These are phyloP conservation scores for Neovahlkampfia damariscottae DNA, from an alignment of 78 protist genomes.

Conservation along the genomic window DNA sequence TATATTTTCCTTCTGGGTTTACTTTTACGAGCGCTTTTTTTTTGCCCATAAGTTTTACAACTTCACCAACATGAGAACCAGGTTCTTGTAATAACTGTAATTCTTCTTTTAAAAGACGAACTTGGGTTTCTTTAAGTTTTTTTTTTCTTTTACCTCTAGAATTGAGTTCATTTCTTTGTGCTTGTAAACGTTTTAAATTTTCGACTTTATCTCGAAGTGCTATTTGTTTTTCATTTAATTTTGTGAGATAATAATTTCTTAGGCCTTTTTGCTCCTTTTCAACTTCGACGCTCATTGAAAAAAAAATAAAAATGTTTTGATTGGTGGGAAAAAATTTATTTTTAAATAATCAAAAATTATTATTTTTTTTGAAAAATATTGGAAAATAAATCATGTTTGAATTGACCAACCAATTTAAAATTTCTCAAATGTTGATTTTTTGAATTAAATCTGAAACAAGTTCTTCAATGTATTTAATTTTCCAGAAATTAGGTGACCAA, in stretches of 20 bases:
- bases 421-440: too few relatives aligned
- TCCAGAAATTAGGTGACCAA: too few relatives aligned
- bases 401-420: too few relatives aligned
- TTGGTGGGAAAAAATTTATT: too few relatives aligned
- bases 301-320: too few relatives aligned
- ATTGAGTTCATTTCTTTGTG: slow-evolving; percentile 92
- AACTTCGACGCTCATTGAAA: too few relatives aligned
- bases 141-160: slow-evolving; percentile 26
- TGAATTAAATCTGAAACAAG: too few relatives aligned
- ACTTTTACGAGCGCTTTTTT: slow-evolving; percentile 80
- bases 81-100: slow-evolving; percentile 76
- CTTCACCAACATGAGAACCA: slow-evolving; percentile 96
- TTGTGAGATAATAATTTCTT: not conserved
- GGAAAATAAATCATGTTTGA: too few relatives aligned
- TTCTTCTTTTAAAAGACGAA: slow-evolving; percentile 91
- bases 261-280: not conserved
- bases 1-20: slow-evolving; percentile 95
- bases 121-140: slow-evolving; percentile 21
- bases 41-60: slow-evolving; percentile 91
- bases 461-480: too few relatives aligned
- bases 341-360: too few relatives aligned
- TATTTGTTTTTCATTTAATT: not conserved
- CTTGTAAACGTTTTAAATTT: slow-evolving; percentile 84
- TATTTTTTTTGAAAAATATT: too few relatives aligned
- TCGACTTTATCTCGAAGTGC: slow-evolving; percentile 41